Percentiles rank a stretch among this genome's conserved stretches.
These are phyloP conservation scores for Cryphonectria radicalis DNA, from an alignment of 2,329 filamentous ascomycete species.

Conservation along the genomic window DNA sequence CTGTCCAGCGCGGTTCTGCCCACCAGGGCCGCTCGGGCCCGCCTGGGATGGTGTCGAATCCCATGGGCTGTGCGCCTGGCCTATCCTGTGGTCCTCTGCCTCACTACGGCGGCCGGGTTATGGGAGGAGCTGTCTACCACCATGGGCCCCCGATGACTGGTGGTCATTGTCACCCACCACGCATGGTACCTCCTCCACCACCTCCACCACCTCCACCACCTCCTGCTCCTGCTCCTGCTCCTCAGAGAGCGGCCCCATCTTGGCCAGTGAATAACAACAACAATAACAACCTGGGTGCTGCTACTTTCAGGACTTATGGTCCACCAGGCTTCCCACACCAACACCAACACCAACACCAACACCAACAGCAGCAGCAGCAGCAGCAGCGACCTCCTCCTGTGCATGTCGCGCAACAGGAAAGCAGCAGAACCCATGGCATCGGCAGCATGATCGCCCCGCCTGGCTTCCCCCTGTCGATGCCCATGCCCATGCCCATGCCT, in stretches of 20 bases:
- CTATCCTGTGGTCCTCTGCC: not conserved
- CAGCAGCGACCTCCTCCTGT: not conserved
- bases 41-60: not conserved
- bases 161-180: not conserved
- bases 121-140: not conserved
- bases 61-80: not conserved
- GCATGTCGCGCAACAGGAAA: not conserved
- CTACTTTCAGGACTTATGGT: not conserved
- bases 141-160: not conserved
- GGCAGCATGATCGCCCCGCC: no score
- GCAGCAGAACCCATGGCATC: not conserved
- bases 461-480: not conserved
- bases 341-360: not conserved
- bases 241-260: not conserved
- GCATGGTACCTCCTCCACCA: not conserved
- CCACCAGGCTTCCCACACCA: not conserved
- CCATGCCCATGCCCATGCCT: not conserved
- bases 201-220: not conserved
- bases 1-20: not conserved
- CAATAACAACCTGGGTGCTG: not conserved
- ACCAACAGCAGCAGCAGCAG: not conserved
- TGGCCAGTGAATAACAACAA: not conserved
- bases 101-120: not conserved
- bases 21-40: slow-evolving; percentile 16
- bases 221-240: not conserved